Percentiles rank a stretch among this genome's conserved stretches.
phyloP scores from a whole-genome alignment of 2,329 filamentous ascomycete species.

The Aspergillus felis region DNA sequence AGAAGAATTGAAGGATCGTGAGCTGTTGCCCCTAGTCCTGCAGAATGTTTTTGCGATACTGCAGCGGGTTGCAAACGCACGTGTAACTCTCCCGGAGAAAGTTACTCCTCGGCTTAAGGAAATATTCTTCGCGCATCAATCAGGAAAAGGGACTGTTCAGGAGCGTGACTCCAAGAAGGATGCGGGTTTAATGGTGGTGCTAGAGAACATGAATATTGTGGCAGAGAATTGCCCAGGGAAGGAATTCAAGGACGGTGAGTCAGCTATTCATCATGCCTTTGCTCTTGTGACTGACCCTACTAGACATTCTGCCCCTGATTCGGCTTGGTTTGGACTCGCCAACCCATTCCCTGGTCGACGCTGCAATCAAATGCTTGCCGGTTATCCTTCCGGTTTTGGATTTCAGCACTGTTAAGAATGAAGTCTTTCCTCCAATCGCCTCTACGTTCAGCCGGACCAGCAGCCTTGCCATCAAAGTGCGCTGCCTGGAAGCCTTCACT shows the following conservation, averaged over 20 bases:
- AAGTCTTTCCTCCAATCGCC: constrained; percentile 89
- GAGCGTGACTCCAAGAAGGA: constrained; percentile 83
- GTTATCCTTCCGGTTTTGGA: constrained; percentile 83
- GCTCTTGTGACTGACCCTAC: constrained; percentile 16
- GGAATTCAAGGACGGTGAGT: constrained; percentile 86
- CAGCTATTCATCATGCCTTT: background rate
- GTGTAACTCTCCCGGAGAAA: constrained; percentile 75
- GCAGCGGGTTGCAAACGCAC: constrained; percentile 69
- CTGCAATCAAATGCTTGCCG: constrained; percentile 72
- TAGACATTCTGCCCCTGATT: constrained; percentile 84
- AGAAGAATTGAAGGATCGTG: constrained; percentile 90
- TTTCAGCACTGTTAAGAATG: constrained; percentile 95
- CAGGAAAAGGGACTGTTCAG: constrained; percentile 43
- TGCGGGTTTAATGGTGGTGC: constrained; percentile 82
- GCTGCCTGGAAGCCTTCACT: constrained; percentile 83
- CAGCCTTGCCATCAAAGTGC: constrained; percentile 90
- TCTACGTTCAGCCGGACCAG: constrained; percentile 88
- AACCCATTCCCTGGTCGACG: constrained; percentile 85
- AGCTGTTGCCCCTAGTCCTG: constrained; percentile 77
- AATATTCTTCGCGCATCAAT: constrained; percentile 60
- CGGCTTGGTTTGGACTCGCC: constrained; percentile 79
- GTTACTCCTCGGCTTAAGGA: constrained; percentile 82
- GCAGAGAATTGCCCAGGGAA: constrained; percentile 80
- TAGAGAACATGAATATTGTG: constrained; percentile 76
- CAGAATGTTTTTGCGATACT: constrained; percentile 92